Conservation (phyloP, 163 green algal species). For the Picocystis sp. region DNA sequence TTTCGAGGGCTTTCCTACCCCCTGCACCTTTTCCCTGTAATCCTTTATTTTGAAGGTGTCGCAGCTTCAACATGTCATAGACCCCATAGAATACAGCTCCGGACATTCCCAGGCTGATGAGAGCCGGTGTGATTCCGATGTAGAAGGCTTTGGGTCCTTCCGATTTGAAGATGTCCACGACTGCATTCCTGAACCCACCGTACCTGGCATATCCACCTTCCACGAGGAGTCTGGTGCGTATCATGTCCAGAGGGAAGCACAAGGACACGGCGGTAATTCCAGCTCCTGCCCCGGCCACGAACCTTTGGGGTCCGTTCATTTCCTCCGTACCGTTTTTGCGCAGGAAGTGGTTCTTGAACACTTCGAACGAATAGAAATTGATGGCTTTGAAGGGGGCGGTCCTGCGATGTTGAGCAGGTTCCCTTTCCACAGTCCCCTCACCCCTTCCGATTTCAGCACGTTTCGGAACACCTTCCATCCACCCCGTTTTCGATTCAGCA, state of each 20-base stretch:
- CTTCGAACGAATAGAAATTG: constrained; percentile 69
- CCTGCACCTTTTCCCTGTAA: not conserved
- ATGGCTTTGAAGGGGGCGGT: constrained; percentile 62
- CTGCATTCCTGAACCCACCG: constrained; percentile 24
- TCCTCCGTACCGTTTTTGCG: not conserved
- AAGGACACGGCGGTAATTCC: constrained; percentile 43
- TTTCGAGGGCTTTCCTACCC: constrained; percentile 9
- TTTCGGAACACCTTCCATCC: not conserved
- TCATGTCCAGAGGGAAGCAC: constrained; percentile 63
- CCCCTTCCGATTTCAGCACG: constrained; percentile 26
- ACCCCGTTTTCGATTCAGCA: constrained; percentile 20
- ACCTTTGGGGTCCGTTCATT: constrained; percentile 15
- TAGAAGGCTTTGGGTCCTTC: constrained; percentile 50
- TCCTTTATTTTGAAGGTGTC: constrained; percentile 12
- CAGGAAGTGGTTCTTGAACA: constrained; percentile 30
- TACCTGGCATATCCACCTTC: constrained; percentile 15
- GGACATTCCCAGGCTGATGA: constrained; percentile 47
- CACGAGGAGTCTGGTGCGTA: constrained; percentile 32
- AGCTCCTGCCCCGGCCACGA: constrained; percentile 35
- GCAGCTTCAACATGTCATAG: constrained; percentile 51
- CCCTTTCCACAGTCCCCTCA: constrained; percentile 55
- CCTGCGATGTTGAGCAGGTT: constrained; percentile 53
- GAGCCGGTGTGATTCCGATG: constrained; percentile 40
- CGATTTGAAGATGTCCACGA: constrained; percentile 27
- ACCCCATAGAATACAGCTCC: constrained; percentile 62